A percentile compares a stretch with the other conserved stretches of the same genome.
Conservation (phyloP, 2,329 filamentous ascomycete species). For the Fusarium compactum region DNA sequence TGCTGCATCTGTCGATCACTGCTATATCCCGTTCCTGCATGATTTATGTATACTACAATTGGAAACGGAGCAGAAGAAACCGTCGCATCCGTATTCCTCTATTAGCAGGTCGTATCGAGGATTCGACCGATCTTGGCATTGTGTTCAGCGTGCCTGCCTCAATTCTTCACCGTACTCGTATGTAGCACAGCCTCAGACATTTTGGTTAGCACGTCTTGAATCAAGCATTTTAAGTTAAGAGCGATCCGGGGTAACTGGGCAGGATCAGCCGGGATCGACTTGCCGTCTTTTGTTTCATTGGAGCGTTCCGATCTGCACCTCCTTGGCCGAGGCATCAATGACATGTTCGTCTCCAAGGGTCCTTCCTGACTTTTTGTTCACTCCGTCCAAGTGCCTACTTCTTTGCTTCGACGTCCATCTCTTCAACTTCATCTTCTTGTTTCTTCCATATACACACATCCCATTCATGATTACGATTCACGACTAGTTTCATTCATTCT, state of each 20-base stretch:
- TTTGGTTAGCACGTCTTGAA: neutral
- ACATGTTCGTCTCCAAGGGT: constrained; percentile 3
- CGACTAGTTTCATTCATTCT: neutral
- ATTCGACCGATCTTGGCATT: neutral
- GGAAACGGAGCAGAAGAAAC: neutral
- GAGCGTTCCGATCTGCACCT: constrained; percentile 1
- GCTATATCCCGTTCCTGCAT: constrained; percentile 1
- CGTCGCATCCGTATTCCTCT: neutral
- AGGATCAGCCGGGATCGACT: constrained; percentile 15
- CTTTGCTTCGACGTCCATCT: neutral
- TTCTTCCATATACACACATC: neutral
- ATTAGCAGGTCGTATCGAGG: neutral
- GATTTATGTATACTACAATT: neutral
- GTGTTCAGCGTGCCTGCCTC: neutral
- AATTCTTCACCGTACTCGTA: constrained; percentile 4
- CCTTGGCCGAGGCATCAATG: constrained; percentile 19
- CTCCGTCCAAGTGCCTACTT: neutral
- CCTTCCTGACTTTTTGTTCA: constrained; percentile 7
- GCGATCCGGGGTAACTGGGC: constrained; percentile 15
- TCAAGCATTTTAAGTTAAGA: constrained; percentile 11
- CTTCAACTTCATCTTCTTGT: constrained; percentile 1
- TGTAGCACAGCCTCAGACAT: constrained; percentile 10
- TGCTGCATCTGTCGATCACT: constrained; percentile 1
- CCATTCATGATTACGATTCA: constrained; percentile 5
- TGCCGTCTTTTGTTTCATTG: constrained; percentile 11